These are phyloP conservation scores for Diaporthe caulivora DNA, from an alignment of 2,329 filamentous ascomycete genomes.

Conservation along the genomic window DNA sequence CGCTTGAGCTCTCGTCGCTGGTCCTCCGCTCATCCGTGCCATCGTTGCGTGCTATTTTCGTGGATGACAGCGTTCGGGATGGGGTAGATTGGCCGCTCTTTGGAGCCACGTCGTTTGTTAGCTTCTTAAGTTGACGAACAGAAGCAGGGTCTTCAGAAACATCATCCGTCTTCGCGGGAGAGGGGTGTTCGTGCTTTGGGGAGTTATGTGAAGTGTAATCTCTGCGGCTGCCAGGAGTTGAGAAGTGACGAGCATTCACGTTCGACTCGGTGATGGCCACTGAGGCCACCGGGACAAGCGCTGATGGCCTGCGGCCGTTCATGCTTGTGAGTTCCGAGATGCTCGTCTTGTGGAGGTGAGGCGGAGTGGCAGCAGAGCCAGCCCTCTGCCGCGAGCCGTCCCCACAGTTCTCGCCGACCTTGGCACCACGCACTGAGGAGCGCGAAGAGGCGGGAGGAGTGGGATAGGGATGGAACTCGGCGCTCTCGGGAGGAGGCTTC, in stretches of 20 bases:
- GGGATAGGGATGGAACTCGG: constrained; percentile 62
- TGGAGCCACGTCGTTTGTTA: constrained; percentile 83
- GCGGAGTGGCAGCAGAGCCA: constrained; percentile 50
- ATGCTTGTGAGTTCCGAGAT: constrained; percentile 57
- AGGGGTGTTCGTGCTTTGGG: constrained; percentile 58
- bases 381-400: constrained; percentile 51
- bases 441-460: constrained; percentile 68
- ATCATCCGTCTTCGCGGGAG: constrained; percentile 53
- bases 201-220: constrained; percentile 65
- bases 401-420: constrained; percentile 55
- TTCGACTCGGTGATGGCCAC: constrained; percentile 69
- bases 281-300: constrained; percentile 71
- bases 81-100: constrained; percentile 96
- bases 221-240: constrained; percentile 71
- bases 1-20: constrained; percentile 54
- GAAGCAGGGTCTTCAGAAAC: constrained; percentile 69
- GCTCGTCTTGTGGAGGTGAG: constrained; percentile 57
- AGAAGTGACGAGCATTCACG: constrained; percentile 77
- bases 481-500: constrained; percentile 47
- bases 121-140: constrained; percentile 81
- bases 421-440: constrained; percentile 58
- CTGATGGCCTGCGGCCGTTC: constrained; percentile 57
- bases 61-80: constrained; percentile 83
- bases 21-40: constrained; percentile 55
- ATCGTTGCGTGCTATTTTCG: constrained; percentile 65